Evolutionary conservation across 345 rosid genomes (phyloP), one percentile per base, ranked within the genome.

Genomic region (Sonneratia caseolaris): DNA sequence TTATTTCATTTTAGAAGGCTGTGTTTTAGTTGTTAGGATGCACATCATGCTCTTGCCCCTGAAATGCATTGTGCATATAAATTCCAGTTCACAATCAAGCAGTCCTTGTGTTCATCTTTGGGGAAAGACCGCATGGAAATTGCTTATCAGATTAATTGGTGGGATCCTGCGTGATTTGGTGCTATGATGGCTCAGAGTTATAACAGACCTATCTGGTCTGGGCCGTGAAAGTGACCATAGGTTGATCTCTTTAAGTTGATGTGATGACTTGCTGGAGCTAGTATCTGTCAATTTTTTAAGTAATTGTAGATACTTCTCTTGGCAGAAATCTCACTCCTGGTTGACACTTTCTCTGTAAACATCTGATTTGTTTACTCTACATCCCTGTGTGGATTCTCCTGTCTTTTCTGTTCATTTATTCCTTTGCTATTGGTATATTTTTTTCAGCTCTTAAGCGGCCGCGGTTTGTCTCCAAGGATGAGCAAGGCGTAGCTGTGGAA

Each of bases 371-470:
- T 7, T n/a, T 21, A 24, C 3, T n/a, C 8, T 59, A 21, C 35
- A 10, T 11, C 19, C 5, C 16, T 13, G 14, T 27, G 32, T 24
- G 18, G 37, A 62, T 62, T 62, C 16, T 27, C 36, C 22, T 11
- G 14, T 27, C 32, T 35, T 27, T 27, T 18, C 0, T n/a, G 64
- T 10, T 57, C 35, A 5, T 10, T 57, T n/a, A 8, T 57, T 57
- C 32, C 64, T 21, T 53, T 3, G 0, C n/a, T 57, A 0, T 56
- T 7, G 0, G 32, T 7, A 22, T 57, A 1, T 22, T 57, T 62
- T 62, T 62, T 32, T 35, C 66, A 62, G 66, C 66, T 62, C 66
- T 62, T 18, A 62, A 62, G 38, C 37, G 66, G 1, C 66, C 66
- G 2, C 37, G 27, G 66, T 24, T 62, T 32, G 18, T 27, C 66